Conservation (phyloP, 2,329 filamentous ascomycete genomes). For the Pseudocercospora pini-densiflorae region DNA sequence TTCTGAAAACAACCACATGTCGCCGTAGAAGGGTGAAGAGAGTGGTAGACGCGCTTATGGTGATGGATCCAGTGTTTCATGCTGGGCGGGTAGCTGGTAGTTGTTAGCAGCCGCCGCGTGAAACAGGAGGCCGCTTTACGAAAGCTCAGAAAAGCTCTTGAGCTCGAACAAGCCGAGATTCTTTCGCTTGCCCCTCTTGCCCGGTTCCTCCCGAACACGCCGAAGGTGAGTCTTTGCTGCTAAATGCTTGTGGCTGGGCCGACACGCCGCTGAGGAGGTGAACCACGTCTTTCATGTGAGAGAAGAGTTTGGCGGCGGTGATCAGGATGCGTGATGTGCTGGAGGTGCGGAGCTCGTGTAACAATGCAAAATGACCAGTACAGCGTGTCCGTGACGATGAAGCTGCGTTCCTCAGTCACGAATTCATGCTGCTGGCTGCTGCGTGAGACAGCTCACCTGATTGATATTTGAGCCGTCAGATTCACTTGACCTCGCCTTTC, state of each 20-base stretch:
- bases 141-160: neutral
- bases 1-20: neutral
- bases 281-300: conserved; percentile 7
- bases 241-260: conserved; percentile 1
- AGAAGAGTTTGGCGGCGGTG: neutral
- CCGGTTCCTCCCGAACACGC: neutral
- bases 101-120: neutral
- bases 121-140: neutral
- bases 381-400: neutral
- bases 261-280: neutral
- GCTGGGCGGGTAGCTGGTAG: neutral
- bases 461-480: neutral
- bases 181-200: neutral
- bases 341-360: neutral
- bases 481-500: conserved; percentile 1
- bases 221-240: neutral
- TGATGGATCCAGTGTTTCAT: conserved; percentile 4
- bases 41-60: neutral
- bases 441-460: conserved; percentile 8
- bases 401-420: neutral
- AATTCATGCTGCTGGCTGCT: neutral
- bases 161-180: neutral
- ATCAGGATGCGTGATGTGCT: conserved; percentile 1
- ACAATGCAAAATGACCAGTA: neutral
- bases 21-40: neutral